These are phyloP conservation scores for Globisporangium paddicum DNA, from an alignment of 352 stramenopile species.

Conservation along the genomic window DNA sequence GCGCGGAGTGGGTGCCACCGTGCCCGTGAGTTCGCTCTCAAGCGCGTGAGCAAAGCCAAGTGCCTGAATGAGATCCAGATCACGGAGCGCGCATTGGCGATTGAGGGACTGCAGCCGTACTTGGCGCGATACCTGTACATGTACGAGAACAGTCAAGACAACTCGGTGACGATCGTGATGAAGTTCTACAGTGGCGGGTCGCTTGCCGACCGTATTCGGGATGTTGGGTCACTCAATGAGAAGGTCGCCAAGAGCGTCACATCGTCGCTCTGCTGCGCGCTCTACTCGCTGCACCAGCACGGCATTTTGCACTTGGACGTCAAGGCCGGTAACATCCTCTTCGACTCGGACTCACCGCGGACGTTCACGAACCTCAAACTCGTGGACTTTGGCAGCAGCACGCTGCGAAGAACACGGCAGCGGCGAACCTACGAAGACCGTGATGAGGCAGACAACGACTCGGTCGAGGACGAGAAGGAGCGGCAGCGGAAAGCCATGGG, in stretches of 20 bases:
- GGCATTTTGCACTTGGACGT: constrained; percentile 57
- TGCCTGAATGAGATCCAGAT: constrained; percentile 35
- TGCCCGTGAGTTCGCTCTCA: constrained; percentile 35
- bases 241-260: constrained; percentile 30
- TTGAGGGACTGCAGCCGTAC: constrained; percentile 36
- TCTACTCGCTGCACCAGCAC: constrained; percentile 47
- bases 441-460: neutral
- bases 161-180: constrained; percentile 57
- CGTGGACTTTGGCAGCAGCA: constrained; percentile 59
- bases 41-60: constrained; percentile 33
- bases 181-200: constrained; percentile 54
- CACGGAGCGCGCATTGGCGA: constrained; percentile 31
- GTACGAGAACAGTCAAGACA: constrained; percentile 47
- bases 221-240: constrained; percentile 28
- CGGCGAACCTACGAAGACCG: constrained; percentile 1
- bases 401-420: constrained; percentile 1
- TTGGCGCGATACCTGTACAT: constrained; percentile 49
- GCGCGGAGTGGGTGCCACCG: neutral
- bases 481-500: constrained; percentile 21
- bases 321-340: constrained; percentile 62
- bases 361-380: constrained; percentile 57
- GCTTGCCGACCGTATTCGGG: constrained; percentile 39
- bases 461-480: constrained; percentile 3
- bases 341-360: constrained; percentile 30
- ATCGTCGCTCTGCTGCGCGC: constrained; percentile 36